These are phyloP conservation scores for Cydonia oblonga DNA, from an alignment of 331 rosid species.

Conservation along the genomic window DNA sequence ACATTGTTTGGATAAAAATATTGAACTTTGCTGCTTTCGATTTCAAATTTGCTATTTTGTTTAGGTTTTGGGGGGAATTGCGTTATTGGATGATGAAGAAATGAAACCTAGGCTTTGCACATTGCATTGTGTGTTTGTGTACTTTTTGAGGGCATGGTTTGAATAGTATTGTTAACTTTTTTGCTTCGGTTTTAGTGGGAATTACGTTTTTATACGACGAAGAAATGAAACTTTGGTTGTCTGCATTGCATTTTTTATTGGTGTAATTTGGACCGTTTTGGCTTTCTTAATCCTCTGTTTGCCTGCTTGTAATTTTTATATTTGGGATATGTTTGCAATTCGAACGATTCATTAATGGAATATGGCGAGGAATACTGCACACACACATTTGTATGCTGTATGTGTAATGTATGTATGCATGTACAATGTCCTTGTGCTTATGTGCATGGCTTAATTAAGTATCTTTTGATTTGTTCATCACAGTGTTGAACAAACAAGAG, in stretches of 20 bases:
- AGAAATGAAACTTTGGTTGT: background rate
- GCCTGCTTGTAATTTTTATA: background rate
- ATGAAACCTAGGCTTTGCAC: background rate
- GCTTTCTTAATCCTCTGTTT: background rate
- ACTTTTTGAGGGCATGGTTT: background rate
- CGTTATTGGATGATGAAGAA: background rate
- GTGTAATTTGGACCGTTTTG: background rate
- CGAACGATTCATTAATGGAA: background rate
- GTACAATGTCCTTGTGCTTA: background rate
- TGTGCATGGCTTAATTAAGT: background rate
- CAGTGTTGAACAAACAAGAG: conserved; percentile 43
- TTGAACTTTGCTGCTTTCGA: background rate
- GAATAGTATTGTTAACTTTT: background rate
- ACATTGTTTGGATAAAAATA: background rate
- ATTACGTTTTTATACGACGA: background rate
- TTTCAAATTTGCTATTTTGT: background rate
- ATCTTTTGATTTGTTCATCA: conserved; percentile 1
- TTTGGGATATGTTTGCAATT: background rate
- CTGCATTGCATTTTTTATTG: background rate
- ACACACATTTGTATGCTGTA: background rate
- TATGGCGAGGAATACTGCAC: too few species aligned
- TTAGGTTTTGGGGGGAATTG: background rate
- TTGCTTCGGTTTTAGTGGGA: background rate
- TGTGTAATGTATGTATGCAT: background rate
- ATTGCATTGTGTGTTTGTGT: background rate